Evolutionary conservation across 1,284 basidiomycete species (phyloP).

Genomic region (Phellopilus nigrolimitatus): DNA sequence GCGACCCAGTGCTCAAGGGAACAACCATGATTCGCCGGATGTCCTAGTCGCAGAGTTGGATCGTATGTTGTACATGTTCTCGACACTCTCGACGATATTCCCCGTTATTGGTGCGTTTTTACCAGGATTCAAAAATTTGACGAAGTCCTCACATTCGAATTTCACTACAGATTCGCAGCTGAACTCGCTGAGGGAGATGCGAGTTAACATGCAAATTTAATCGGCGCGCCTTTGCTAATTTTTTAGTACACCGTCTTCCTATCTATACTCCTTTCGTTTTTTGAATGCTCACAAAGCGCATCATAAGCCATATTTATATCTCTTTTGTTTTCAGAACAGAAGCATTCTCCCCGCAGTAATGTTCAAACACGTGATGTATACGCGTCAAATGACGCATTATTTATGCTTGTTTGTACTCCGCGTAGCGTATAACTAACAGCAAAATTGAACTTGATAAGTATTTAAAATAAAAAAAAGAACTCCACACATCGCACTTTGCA

Average conservation of each 20-base stretch:
- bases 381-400: too few relatives aligned
- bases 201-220: constrained; percentile 5
- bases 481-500: too few relatives aligned
- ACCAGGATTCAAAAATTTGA: neutral
- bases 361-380: too few relatives aligned
- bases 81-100: constrained; percentile 6
- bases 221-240: neutral
- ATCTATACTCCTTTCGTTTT: neutral
- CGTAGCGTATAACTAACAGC: too few relatives aligned
- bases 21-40: neutral
- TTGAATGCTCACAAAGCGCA: too few relatives aligned
- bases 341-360: too few relatives aligned
- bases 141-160: neutral
- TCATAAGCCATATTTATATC: too few relatives aligned
- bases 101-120: constrained; percentile 11
- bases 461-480: too few relatives aligned
- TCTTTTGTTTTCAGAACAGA: too few relatives aligned
- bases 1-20: neutral
- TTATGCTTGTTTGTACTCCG: too few relatives aligned
- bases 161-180: constrained; percentile 8
- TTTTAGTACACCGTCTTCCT: neutral
- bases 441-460: too few relatives aligned
- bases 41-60: constrained; percentile 7
- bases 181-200: constrained; percentile 8
- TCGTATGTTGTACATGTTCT: constrained; percentile 7